phyloP scores from a whole-genome alignment of 1,284 basidiomycete genomes.

The Flammula alnicola region DNA sequence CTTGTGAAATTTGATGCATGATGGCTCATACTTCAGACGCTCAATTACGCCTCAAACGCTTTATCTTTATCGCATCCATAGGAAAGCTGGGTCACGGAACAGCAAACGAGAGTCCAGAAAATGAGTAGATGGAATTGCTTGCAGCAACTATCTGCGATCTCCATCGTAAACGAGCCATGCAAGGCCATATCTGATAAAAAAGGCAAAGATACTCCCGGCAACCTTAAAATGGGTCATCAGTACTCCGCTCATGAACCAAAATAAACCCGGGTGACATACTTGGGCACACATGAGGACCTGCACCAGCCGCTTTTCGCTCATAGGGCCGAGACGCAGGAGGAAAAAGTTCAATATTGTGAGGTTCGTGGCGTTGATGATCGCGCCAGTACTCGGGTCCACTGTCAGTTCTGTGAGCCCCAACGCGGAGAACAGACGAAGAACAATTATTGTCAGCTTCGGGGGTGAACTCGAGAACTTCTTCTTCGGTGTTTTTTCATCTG shows the following conservation, averaged over 20 bases:
- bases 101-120: no score
- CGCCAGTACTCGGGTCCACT: slow-evolving; percentile 54
- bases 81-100: no score
- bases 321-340: slow-evolving; percentile 77
- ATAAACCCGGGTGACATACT: slow-evolving; percentile 40
- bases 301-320: slow-evolving; percentile 81
- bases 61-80: no score
- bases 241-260: slow-evolving; percentile 9
- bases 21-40: no score
- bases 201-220: slow-evolving; percentile 77
- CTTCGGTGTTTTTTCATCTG: slow-evolving; percentile 40
- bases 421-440: slow-evolving; percentile 61
- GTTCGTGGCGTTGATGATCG: slow-evolving; percentile 77
- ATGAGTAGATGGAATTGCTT: no score
- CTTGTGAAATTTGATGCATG: slow-evolving; percentile 12
- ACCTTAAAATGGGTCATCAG: slow-evolving; percentile 44
- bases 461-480: slow-evolving; percentile 60
- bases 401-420: slow-evolving; percentile 75
- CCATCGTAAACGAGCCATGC: slow-evolving; percentile 89
- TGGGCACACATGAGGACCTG: slow-evolving; percentile 76
- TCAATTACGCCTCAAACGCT: no score
- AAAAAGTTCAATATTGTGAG: slow-evolving; percentile 88
- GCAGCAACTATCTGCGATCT: slow-evolving; percentile 79
- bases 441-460: slow-evolving; percentile 52
- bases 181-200: slow-evolving; percentile 85